phyloP scores from a whole-genome alignment of 139 green algal genomes.

The Chlorella sorokiniana region DNA sequence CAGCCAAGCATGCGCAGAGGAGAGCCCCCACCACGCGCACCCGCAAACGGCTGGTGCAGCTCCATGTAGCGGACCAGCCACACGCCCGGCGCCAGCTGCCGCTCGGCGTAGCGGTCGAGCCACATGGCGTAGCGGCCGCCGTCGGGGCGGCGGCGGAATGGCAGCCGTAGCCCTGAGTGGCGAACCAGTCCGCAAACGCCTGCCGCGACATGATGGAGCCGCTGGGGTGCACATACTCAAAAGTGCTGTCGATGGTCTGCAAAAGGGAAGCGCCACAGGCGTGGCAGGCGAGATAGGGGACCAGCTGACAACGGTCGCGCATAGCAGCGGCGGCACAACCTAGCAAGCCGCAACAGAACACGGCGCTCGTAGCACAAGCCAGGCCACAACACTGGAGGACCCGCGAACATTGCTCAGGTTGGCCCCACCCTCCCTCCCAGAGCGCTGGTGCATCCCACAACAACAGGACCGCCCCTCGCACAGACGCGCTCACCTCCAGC shows the following conservation, averaged over 20 bases:
- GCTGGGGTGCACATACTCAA: conserved; percentile 22
- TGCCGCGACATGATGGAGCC: background rate
- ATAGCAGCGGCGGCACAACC: no score
- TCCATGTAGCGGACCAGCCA: conserved; percentile 38
- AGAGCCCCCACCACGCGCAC: background rate
- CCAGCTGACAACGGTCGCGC: no score
- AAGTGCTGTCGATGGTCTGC: background rate
- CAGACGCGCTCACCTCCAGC: background rate
- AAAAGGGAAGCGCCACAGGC: background rate
- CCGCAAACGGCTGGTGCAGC: conserved; percentile 34
- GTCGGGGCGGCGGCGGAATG: background rate
- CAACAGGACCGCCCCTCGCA: no score
- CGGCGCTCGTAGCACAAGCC: no score
- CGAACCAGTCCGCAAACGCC: background rate
- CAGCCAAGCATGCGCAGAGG: background rate
- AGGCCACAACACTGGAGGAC: no score
- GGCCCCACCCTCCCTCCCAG: background rate
- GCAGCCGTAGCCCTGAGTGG: background rate
- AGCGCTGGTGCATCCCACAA: background rate
- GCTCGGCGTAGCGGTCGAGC: conserved; percentile 25
- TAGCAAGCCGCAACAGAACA: no score
- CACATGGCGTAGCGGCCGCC: background rate
- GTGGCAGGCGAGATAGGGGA: no score
- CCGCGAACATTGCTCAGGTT: no score
- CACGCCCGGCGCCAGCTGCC: conserved; percentile 21